A percentile compares a stretch with the other conserved stretches of the same genome.
These are phyloP conservation scores for Mycena sp. DNA, from an alignment of 1,284 basidiomycete genomes.

Conservation along the genomic window DNA sequence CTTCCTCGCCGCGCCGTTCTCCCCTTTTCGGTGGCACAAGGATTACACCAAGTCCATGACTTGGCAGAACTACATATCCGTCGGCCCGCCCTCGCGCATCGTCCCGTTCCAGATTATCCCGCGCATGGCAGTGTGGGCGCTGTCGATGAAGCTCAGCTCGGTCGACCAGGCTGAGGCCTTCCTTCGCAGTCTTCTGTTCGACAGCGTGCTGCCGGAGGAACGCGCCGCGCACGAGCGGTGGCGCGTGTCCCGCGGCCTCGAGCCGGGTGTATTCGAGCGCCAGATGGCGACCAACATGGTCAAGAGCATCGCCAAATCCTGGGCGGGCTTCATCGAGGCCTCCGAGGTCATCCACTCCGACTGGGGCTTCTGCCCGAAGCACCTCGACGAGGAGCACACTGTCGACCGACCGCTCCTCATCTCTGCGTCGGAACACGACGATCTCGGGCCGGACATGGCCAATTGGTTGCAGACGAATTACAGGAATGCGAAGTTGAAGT, in stretches of 20 bases:
- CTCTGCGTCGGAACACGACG: slow-evolving; percentile 38
- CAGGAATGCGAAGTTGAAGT: slow-evolving; percentile 24
- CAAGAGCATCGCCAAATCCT: slow-evolving; percentile 57
- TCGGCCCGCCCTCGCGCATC: slow-evolving; percentile 54
- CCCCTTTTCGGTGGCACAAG: slow-evolving; percentile 57
- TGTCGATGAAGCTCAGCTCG: slow-evolving; percentile 45
- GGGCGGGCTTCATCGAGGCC: slow-evolving; percentile 62
- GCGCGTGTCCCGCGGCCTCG: slow-evolving; percentile 49
- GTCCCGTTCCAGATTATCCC: slow-evolving; percentile 51
- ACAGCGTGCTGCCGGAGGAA: slow-evolving; percentile 55
- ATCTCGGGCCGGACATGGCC: slow-evolving; percentile 25
- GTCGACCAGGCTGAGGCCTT: slow-evolving; percentile 53
- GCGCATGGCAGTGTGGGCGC: slow-evolving; percentile 42
- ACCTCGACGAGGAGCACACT: slow-evolving; percentile 55
- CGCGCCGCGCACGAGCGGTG: slow-evolving; percentile 49
- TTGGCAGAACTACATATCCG: slow-evolving; percentile 54
- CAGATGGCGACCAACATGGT: slow-evolving; percentile 52
- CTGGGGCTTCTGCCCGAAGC: slow-evolving; percentile 57
- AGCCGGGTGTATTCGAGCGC: slow-evolving; percentile 53
- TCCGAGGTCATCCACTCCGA: slow-evolving; percentile 56
- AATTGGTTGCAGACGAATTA: slow-evolving; percentile 26
- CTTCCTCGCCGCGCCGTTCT: slow-evolving; percentile 55
- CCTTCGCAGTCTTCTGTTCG: slow-evolving; percentile 48
- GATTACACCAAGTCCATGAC: slow-evolving; percentile 54
- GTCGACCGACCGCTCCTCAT: slow-evolving; percentile 56